Evolutionary conservation across 1,139 yeast genomes (phyloP), one percentile per base, ranked within the genome.

Genomic region (Suhomyces taliae): DNA sequence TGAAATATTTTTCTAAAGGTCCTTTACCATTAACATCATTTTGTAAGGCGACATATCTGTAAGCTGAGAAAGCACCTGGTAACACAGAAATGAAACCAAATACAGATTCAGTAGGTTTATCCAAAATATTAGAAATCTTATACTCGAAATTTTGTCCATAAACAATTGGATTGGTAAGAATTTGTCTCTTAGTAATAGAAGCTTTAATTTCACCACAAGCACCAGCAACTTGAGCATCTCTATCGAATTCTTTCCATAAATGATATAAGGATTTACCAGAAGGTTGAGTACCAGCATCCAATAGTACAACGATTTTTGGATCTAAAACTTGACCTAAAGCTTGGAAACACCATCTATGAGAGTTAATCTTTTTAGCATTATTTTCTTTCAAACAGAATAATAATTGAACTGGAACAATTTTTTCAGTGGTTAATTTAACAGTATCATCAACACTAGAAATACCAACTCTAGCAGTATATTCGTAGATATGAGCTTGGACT

Each of bases 141-240:
- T 74, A 74, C 58, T 75, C 80, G 51, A 75, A 75, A 56, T 75
- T 75, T 53, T 75, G 80, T 6, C 75, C 79, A 48, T 73, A 73
- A 27, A 76, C 78, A 31, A 75, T 60, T 11, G 80, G 80, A 53
- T 75, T 75, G 32, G 78, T 72, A 34, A 71, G 49, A 52, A 75
- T 62, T 56, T 74, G 79, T 37, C 53, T 51, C 50, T 69, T 72
- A 42, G 65, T 65, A 53, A 74, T 66, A 10, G 72, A 64, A 0
- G 79, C 78, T 47, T 73, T 74, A 52, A 75, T 75, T 53, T 75
- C 80, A 26, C 80, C 80, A 69, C 79, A 75, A 7, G 79, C 78
- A 39, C 80, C 80, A 1, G 80, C 80, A 24, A 75, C 79, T 48
- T 65, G 69, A n/a, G 74, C 70, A 50, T 75, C 79, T 46, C 67